Conservation (phyloP, 2,329 filamentous ascomycete species). For the Zalaria sp. region DNA sequence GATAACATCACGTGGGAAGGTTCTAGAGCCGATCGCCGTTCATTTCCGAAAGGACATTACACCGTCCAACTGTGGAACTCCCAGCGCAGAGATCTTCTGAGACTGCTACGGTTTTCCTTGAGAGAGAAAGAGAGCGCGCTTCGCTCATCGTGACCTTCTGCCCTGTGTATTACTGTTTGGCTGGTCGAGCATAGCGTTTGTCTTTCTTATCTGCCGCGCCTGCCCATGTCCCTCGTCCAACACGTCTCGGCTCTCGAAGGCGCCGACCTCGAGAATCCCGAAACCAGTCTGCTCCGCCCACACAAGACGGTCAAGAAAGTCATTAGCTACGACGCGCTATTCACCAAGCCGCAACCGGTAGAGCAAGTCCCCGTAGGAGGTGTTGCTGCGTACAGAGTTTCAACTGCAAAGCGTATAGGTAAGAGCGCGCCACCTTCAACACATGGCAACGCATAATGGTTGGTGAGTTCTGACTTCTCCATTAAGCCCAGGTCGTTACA, state of each 20-base stretch:
- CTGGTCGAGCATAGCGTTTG: not conserved
- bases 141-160: too few relatives aligned
- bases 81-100: too few relatives aligned
- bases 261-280: constrained; percentile 26
- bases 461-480: constrained; percentile 1
- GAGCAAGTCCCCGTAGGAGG: constrained; percentile 26
- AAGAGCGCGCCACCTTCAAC: constrained; percentile 5
- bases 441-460: too few relatives aligned
- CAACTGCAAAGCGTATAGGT: constrained; percentile 19
- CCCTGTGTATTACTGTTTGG: not conserved
- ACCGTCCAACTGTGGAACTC: too few relatives aligned
- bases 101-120: too few relatives aligned
- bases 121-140: too few relatives aligned
- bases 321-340: constrained; percentile 35
- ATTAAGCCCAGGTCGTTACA: constrained; percentile 50
- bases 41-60: too few relatives aligned
- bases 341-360: constrained; percentile 18
- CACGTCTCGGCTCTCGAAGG: constrained; percentile 37
- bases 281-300: not conserved
- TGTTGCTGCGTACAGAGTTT: constrained; percentile 36
- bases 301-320: constrained; percentile 22
- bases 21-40: too few relatives aligned
- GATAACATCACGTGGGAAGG: too few relatives aligned
- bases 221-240: constrained; percentile 36
- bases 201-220: not conserved